Conservation (phyloP, 1,139 yeast genomes). For the Yamadazyma membranifaciens region DNA sequence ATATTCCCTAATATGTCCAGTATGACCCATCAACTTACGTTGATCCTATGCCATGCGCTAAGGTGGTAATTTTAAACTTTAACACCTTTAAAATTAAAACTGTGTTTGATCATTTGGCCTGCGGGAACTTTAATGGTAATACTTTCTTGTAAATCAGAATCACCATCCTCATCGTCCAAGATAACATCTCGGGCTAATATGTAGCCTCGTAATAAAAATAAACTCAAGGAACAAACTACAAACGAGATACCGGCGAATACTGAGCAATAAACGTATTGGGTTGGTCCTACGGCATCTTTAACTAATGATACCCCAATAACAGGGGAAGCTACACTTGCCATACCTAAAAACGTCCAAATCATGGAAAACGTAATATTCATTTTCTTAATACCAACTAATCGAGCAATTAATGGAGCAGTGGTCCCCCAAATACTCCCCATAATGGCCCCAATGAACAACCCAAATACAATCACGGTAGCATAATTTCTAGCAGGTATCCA, state of each 20-base stretch:
- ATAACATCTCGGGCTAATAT: constrained; percentile 45
- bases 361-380: constrained; percentile 48
- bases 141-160: constrained; percentile 16
- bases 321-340: constrained; percentile 49
- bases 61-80: constrained; percentile 3
- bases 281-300: constrained; percentile 33
- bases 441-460: constrained; percentile 24
- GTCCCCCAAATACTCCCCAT: constrained; percentile 33
- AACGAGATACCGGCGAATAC: constrained; percentile 54
- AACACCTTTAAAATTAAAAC: constrained; percentile 13
- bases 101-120: constrained; percentile 13
- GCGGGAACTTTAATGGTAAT: constrained; percentile 20
- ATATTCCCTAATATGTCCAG: too few relatives aligned
- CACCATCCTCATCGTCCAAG: constrained; percentile 17
- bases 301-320: constrained; percentile 52
- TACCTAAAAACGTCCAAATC: constrained; percentile 48
- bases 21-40: too few relatives aligned
- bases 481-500: constrained; percentile 36
- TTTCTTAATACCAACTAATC: constrained; percentile 47
- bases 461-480: constrained; percentile 28
- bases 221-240: constrained; percentile 35
- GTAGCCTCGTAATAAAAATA: constrained; percentile 48
- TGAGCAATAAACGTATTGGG: constrained; percentile 47
- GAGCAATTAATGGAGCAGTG: constrained; percentile 29
- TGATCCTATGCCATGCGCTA: background rate